Evolutionary conservation across 352 stramenopile genomes (phyloP).

Genomic region (Phytopythium chamaehyphon): DNA sequence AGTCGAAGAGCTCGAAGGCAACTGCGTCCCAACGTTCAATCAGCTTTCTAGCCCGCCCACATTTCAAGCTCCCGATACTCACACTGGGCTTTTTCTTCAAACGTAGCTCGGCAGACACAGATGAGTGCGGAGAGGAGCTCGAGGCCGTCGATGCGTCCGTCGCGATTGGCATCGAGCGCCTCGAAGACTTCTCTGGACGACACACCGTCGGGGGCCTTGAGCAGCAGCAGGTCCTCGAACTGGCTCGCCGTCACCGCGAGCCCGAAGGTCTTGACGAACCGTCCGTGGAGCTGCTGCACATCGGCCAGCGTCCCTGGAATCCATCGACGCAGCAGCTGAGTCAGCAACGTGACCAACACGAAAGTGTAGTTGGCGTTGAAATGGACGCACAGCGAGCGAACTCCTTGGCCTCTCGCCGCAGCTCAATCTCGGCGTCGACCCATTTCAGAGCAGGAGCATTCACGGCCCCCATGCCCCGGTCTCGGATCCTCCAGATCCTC

Average conservation of each 20-base stretch:
- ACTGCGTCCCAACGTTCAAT: conserved; percentile 19
- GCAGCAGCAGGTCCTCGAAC: conserved; percentile 65
- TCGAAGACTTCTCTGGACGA: conserved; percentile 67
- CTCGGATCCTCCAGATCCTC: background rate
- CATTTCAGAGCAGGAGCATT: conserved; percentile 46
- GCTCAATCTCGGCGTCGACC: conserved; percentile 56
- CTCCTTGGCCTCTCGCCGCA: conserved; percentile 70
- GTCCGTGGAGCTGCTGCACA: conserved; percentile 48
- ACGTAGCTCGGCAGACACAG: conserved; percentile 64
- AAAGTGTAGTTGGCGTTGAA: too few relatives aligned
- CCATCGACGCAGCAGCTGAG: background rate
- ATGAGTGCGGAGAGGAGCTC: conserved; percentile 71
- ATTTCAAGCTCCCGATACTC: conserved; percentile 4
- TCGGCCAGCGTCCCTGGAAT: conserved; percentile 60
- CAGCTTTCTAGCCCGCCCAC: background rate
- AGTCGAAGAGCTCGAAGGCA: conserved; percentile 75
- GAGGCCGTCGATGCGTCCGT: conserved; percentile 76
- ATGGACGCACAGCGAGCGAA: conserved; percentile 61
- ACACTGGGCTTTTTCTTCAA: conserved; percentile 83
- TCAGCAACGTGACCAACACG: background rate
- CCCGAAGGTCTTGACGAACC: conserved; percentile 73
- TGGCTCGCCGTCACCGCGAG: conserved; percentile 72
- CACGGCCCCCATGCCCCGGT: conserved; percentile 38
- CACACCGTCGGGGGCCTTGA: conserved; percentile 57
- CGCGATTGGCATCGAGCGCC: conserved; percentile 64